These are phyloP conservation scores for Termitomyces sp. DNA, from an alignment of 768 basidiomycete genomes.

Conservation along the genomic window DNA sequence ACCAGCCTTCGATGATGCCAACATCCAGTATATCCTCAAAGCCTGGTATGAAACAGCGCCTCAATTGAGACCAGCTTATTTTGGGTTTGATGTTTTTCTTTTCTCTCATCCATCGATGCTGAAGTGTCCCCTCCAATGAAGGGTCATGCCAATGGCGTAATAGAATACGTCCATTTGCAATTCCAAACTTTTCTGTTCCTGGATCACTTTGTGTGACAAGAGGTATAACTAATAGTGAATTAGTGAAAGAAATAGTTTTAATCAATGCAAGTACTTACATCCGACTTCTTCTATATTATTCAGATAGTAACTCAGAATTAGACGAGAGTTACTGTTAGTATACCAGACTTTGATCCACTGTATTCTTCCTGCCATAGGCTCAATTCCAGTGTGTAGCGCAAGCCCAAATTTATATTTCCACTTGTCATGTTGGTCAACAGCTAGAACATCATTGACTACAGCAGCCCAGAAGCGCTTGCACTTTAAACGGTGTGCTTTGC, in stretches of 20 bases:
- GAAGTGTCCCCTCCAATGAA: conserved; percentile 26
- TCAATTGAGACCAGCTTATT: conserved; percentile 33
- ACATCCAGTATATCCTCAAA: conserved; percentile 27
- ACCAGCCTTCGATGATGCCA: conserved; percentile 25
- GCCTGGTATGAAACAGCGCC: conserved; percentile 21
- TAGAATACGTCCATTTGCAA: conserved; percentile 39
- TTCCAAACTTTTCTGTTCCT: conserved; percentile 36
- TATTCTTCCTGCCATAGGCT: conserved; percentile 22
- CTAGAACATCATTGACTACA: conserved; percentile 31
- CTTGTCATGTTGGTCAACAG: conserved; percentile 40
- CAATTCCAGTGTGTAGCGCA: conserved; percentile 23
- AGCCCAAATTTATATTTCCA: conserved; percentile 32
- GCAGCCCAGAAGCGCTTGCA: conserved; percentile 27
- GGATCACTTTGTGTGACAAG: conserved; percentile 40
- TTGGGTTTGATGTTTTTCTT: conserved; percentile 41
- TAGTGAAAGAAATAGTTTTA: not conserved
- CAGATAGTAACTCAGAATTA: conserved; percentile 24
- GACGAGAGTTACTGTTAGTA: conserved; percentile 23
- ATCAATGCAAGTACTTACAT: conserved; percentile 9
- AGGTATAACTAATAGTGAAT: conserved; percentile 24
- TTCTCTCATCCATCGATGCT: conserved; percentile 32
- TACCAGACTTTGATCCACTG: conserved; percentile 30
- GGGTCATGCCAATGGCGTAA: conserved; percentile 37
- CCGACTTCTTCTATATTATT: conserved; percentile 15
- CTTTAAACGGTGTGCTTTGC: conserved; percentile 9